A percentile compares a stretch with the other conserved stretches of the same genome.
These are phyloP conservation scores for Rhynchosporium graminicola DNA, from an alignment of 2,329 filamentous ascomycete genomes.

Conservation along the genomic window DNA sequence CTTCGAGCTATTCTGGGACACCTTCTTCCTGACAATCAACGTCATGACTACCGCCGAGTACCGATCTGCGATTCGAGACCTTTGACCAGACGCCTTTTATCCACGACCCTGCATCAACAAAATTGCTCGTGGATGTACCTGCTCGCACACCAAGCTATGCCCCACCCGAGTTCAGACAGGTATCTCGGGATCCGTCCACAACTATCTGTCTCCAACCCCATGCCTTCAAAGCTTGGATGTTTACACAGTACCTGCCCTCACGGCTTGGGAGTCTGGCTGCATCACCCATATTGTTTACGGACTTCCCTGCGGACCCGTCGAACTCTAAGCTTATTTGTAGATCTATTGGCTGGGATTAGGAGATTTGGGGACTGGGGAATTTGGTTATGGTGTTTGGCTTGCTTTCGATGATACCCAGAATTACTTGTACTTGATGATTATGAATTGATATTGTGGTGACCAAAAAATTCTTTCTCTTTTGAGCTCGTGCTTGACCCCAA, in stretches of 20 bases:
- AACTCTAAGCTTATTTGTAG: background rate
- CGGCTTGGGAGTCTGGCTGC: background rate
- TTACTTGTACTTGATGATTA: background rate
- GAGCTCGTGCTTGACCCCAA: no score
- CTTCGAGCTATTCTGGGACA: background rate
- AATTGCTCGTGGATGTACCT: background rate
- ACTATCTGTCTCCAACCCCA: background rate
- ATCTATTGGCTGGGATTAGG: background rate
- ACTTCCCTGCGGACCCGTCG: background rate
- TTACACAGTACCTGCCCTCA: background rate
- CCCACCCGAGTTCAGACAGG: background rate
- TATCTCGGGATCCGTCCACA: background rate
- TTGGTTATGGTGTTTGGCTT: background rate
- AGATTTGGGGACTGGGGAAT: background rate
- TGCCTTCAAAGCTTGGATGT: background rate
- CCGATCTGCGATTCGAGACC: no score
- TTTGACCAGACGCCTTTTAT: background rate
- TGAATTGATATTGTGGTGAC: background rate
- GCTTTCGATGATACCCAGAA: background rate
- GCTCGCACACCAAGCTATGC: background rate
- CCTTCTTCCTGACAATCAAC: background rate
- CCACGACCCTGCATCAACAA: background rate
- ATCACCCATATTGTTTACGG: background rate
- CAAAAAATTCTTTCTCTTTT: no score
- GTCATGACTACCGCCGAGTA: background rate